Evolutionary conservation across 163 green algal genomes (phyloP).

Genomic region (Coccomyxa subellipsoidea): DNA sequence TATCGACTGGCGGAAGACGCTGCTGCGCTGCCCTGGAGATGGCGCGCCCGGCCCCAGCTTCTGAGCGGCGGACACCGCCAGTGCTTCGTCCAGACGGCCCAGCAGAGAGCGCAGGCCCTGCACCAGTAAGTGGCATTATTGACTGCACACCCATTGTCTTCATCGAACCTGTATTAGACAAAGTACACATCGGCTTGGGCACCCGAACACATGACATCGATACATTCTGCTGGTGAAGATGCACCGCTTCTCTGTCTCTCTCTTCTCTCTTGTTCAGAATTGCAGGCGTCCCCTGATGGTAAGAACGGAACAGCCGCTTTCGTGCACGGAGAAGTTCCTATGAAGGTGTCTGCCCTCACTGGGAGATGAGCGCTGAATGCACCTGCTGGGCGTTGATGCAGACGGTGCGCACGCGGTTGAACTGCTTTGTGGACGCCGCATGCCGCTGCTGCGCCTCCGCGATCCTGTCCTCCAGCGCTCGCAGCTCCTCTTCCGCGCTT

Average conservation of each 20-base stretch:
- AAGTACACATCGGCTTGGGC: too few relatives aligned
- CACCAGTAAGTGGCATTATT: neutral
- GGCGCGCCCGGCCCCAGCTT: neutral
- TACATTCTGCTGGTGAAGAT: too few relatives aligned
- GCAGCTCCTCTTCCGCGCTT: neutral
- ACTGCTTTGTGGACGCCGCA: neutral
- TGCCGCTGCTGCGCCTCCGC: neutral
- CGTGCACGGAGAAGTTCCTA: neutral
- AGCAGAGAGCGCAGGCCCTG: conserved; percentile 1
- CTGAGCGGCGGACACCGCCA: neutral
- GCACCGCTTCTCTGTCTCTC: neutral
- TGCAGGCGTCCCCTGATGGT: neutral
- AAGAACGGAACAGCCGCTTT: neutral
- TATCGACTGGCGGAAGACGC: neutral
- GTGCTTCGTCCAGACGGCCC: neutral
- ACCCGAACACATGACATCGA: too few relatives aligned
- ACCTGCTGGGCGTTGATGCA: conserved; percentile 12
- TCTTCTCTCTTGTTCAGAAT: neutral
- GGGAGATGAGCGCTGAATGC: neutral
- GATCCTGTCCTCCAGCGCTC: neutral
- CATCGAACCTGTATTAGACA: too few relatives aligned
- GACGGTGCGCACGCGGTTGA: neutral
- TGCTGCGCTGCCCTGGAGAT: neutral
- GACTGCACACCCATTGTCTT: neutral
- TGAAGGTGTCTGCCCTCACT: neutral